Evolutionary conservation across 257 asterid species (phyloP).

Genomic region (Sherardia arvensis): DNA sequence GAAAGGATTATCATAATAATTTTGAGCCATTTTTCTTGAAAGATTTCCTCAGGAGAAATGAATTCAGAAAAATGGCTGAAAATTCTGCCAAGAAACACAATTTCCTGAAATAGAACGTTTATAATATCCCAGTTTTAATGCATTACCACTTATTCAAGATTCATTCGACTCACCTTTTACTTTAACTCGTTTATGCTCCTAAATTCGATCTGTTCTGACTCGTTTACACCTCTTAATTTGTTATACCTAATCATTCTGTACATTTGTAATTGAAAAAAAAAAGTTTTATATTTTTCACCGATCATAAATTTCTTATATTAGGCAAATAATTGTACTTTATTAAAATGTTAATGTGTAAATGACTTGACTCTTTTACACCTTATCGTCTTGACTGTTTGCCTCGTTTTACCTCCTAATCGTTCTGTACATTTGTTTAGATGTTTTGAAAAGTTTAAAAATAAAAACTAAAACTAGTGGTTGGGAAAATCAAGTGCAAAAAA

Average conservation of each 20-base stretch:
- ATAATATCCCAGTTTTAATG: not conserved
- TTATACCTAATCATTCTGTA: too few species aligned
- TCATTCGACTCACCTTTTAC: not conserved
- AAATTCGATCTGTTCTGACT: too few species aligned
- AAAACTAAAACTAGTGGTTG: slow-evolving; percentile 4
- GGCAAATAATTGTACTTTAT: too few species aligned
- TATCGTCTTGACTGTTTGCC: not conserved
- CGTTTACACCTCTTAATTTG: too few species aligned
- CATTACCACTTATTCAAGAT: not conserved
- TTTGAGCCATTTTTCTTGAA: slow-evolving; percentile 9
- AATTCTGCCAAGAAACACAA: not conserved
- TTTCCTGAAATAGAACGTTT: not conserved
- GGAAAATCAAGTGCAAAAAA: slow-evolving; percentile 8
- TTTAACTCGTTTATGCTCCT: too few species aligned
- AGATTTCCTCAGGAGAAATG: not conserved
- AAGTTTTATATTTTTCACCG: too few species aligned
- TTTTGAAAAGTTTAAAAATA: too few species aligned
- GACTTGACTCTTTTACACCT: not conserved
- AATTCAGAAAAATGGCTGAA: not conserved
- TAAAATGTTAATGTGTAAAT: too few species aligned
- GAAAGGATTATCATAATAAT: slow-evolving; percentile 14
- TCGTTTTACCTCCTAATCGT: not conserved
- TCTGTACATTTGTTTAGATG: not conserved
- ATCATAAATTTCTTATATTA: too few species aligned
- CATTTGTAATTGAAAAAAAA: too few species aligned